These are phyloP conservation scores for Zea luxurians DNA, from an alignment of 176 grass and related monocot genomes.

Conservation along the genomic window DNA sequence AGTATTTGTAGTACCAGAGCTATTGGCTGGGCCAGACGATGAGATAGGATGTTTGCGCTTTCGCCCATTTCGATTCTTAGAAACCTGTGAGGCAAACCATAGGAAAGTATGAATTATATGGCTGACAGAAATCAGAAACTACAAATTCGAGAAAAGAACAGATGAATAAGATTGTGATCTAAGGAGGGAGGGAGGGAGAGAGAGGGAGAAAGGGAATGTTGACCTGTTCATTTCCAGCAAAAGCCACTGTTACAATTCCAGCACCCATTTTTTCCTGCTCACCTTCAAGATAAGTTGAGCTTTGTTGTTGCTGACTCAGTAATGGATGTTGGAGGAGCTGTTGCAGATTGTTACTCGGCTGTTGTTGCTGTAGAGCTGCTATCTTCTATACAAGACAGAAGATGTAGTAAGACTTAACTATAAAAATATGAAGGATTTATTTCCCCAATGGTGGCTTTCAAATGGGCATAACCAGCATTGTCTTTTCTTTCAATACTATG, in stretches of 20 bases:
- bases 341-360: constrained; percentile 60
- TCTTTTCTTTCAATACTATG: not conserved
- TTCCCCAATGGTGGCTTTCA: not conserved
- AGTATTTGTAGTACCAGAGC: constrained; percentile 83
- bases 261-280: constrained; percentile 65
- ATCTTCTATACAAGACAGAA: constrained; percentile 70
- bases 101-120: constrained; percentile 19
- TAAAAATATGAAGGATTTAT: constrained; percentile 8
- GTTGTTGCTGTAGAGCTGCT: constrained; percentile 80
- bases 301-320: constrained; percentile 68
- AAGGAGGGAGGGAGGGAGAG: constrained; percentile 20
- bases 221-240: constrained; percentile 74
- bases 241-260: constrained; percentile 57
- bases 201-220: not conserved
- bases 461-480: not conserved
- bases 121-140: not conserved
- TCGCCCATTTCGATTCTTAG: constrained; percentile 59
- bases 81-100: constrained; percentile 46
- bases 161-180: constrained; percentile 17
- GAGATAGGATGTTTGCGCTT: constrained; percentile 83
- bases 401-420: constrained; percentile 18
- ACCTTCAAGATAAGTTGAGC: constrained; percentile 54
- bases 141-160: constrained; percentile 8
- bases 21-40: constrained; percentile 73
- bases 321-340: constrained; percentile 69